A percentile compares a stretch with the other conserved stretches of the same genome.
phyloP scores from a whole-genome alignment of 2,329 filamentous ascomycete species.

The Aspergillus hiratsukae region DNA sequence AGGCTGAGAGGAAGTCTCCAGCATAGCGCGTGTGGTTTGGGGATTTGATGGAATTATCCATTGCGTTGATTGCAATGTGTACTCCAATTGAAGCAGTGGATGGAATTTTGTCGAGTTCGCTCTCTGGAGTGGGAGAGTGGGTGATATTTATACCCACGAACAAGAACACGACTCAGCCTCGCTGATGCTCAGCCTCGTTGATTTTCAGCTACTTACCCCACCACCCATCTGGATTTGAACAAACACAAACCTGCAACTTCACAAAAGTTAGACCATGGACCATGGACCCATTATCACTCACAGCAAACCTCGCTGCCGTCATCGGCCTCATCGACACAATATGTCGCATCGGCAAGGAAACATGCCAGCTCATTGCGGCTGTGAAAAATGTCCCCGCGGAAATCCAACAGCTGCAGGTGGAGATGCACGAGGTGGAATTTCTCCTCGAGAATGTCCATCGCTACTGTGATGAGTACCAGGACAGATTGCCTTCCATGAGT shows the following conservation, averaged over 20 bases:
- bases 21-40: neutral
- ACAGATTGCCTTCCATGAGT: neutral
- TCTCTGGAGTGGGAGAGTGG: neutral
- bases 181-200: neutral
- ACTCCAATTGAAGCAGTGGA: neutral
- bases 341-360: neutral
- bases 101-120: neutral
- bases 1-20: neutral
- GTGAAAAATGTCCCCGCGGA: neutral
- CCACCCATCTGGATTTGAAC: neutral
- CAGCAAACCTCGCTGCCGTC: neutral
- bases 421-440: neutral
- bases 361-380: neutral
- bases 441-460: neutral
- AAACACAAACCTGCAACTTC: neutral
- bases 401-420: neutral
- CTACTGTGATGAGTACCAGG: neutral
- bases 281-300: neutral
- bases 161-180: neutral
- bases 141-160: neutral
- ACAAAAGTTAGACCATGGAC: neutral
- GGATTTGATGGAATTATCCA: neutral
- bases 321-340: neutral
- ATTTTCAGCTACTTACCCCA: neutral
- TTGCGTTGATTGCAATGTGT: neutral